A percentile compares a stretch with the other conserved stretches of the same genome.
Conservation (phyloP, 192 early-diverging fungal species). For the Phlyctochytrium planicorne region DNA sequence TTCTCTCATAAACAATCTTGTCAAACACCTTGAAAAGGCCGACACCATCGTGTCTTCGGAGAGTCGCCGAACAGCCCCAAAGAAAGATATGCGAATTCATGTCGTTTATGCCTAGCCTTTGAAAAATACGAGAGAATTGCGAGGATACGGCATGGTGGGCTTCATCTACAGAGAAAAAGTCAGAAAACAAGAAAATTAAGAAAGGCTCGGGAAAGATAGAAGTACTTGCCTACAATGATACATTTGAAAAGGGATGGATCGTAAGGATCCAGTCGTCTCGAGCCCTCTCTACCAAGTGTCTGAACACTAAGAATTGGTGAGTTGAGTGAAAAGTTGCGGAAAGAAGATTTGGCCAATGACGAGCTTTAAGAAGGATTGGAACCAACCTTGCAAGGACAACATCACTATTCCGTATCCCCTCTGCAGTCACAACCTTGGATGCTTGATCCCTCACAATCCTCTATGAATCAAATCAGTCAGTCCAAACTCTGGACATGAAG, state of each 20-base stretch:
- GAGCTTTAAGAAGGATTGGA: conserved; percentile 62
- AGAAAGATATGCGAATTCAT: conserved; percentile 62
- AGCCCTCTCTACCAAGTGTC: conserved; percentile 57
- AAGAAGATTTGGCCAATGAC: too few relatives aligned
- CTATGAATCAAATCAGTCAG: neutral
- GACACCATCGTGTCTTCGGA: conserved; percentile 81
- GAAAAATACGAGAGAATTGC: conserved; percentile 69
- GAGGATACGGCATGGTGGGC: conserved; percentile 89
- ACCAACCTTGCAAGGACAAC: conserved; percentile 45
- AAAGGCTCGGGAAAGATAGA: neutral
- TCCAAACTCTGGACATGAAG: neutral
- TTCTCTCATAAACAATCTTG: conserved; percentile 69
- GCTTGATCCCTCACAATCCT: conserved; percentile 43
- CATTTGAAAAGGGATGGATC: conserved; percentile 80
- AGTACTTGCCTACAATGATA: conserved; percentile 80
- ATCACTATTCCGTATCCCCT: conserved; percentile 17
- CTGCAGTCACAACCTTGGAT: conserved; percentile 48
- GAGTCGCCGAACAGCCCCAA: conserved; percentile 93
- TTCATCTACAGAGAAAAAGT: conserved; percentile 29
- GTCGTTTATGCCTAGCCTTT: conserved; percentile 60
- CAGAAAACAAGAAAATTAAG: neutral
- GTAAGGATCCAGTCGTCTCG: conserved; percentile 60
- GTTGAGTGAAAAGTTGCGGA: too few relatives aligned
- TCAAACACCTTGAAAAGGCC: conserved; percentile 69
- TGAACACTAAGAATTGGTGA: conserved; percentile 74